Evolutionary conservation across 495 filamentous ascomycete species (phyloP).

Genomic region (Pyrenula aspistea): DNA sequence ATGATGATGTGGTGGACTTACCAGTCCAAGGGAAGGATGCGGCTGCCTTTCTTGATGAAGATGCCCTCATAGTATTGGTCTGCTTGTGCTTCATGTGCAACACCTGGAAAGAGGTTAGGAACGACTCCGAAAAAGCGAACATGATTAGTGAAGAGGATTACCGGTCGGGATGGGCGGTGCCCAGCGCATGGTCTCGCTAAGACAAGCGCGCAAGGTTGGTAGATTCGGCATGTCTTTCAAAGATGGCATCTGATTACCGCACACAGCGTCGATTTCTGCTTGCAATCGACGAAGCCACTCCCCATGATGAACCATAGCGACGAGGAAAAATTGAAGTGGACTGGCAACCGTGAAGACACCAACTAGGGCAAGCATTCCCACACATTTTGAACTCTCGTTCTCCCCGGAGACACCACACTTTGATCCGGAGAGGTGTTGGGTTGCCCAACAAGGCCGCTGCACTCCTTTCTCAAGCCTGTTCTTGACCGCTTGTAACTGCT

Average conservation of each 20-base stretch:
- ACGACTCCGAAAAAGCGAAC: too few species aligned
- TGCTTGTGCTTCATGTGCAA: conserved; percentile 18
- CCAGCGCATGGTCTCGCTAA: conserved; percentile 52
- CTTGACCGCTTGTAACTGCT: background rate
- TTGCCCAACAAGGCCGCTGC: background rate
- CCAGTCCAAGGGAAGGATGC: conserved; percentile 38
- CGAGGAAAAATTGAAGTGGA: conserved; percentile 41
- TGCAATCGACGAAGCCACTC: conserved; percentile 40
- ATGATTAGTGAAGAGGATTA: conserved; percentile 51
- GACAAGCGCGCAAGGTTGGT: conserved; percentile 21
- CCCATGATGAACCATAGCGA: conserved; percentile 49
- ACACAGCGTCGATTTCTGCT: conserved; percentile 38
- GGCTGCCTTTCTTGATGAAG: conserved; percentile 26
- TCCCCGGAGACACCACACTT: background rate
- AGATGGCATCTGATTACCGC: conserved; percentile 23
- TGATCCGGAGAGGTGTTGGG: background rate
- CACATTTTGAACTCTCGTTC: background rate
- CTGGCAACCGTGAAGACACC: conserved; percentile 12
- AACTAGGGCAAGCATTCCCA: conserved; percentile 14
- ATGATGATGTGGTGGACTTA: conserved; percentile 9
- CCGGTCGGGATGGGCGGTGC: conserved; percentile 46
- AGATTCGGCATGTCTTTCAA: conserved; percentile 19
- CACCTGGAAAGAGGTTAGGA: conserved; percentile 39
- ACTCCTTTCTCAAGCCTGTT: background rate
- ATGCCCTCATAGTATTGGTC: background rate